Evolutionary conservation across 1,284 basidiomycete species (phyloP).

Genomic region (Ceratobasidium sp.): DNA sequence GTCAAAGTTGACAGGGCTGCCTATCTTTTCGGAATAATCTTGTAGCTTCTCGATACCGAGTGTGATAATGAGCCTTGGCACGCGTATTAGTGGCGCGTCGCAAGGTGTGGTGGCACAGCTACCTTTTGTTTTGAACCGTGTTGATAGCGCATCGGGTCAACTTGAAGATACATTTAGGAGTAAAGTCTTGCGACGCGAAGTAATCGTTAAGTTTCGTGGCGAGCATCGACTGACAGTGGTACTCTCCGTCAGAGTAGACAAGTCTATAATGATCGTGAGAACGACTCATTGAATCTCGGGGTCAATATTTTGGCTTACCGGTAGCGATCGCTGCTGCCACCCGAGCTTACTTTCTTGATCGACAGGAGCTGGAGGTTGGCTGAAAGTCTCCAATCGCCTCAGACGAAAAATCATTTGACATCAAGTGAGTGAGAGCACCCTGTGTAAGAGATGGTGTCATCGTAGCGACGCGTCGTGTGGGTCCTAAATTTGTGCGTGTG

Average conservation of each 20-base stretch:
- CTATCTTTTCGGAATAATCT: constrained; percentile 71
- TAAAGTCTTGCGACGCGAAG: constrained; percentile 72
- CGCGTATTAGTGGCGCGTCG: constrained; percentile 13
- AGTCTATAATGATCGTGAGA: constrained; percentile 47
- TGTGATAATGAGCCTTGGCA: constrained; percentile 80
- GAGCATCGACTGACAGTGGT: constrained; percentile 93
- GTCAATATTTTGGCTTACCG: constrained; percentile 43
- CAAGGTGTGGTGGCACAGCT: constrained; percentile 45
- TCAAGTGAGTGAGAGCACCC: constrained; percentile 38
- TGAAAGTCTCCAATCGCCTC: constrained; percentile 49
- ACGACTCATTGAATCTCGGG: neutral
- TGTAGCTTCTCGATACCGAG: constrained; percentile 70
- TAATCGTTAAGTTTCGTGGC: constrained; percentile 88
- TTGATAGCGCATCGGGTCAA: constrained; percentile 85
- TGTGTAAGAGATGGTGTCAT: constrained; percentile 37
- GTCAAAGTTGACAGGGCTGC: constrained; percentile 62
- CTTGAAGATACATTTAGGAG: constrained; percentile 75
- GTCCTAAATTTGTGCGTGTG: neutral
- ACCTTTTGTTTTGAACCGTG: constrained; percentile 84
- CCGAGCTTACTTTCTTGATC: constrained; percentile 71
- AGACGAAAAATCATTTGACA: constrained; percentile 23
- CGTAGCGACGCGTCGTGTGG: too few relatives aligned
- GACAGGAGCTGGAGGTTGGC: constrained; percentile 82
- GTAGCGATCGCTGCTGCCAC: constrained; percentile 48
- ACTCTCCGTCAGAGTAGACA: constrained; percentile 70